These are phyloP conservation scores for Penicillium frequentans DNA, from an alignment of 2,329 filamentous ascomycete genomes.

Conservation along the genomic window DNA sequence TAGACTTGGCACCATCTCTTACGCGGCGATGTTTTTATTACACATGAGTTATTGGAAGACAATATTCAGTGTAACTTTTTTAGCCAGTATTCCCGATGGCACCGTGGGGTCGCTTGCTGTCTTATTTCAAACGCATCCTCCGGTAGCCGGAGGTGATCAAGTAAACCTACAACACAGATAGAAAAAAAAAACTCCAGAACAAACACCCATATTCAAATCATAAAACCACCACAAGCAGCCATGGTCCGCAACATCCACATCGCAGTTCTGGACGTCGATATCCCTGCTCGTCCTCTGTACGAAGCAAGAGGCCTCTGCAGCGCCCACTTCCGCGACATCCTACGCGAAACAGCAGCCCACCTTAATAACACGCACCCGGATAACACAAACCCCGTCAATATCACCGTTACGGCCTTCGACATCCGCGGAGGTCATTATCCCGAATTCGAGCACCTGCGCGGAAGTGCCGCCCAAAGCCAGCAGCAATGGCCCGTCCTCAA, in stretches of 20 bases:
- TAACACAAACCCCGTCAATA: constrained; percentile 17
- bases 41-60: constrained; percentile 8
- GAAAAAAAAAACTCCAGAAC: not conserved
- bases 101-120: constrained; percentile 1
- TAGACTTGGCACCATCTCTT: constrained; percentile 6
- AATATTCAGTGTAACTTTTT: constrained; percentile 8
- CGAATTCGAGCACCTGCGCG: constrained; percentile 21
- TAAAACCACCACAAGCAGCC: not conserved
- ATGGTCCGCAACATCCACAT: constrained; percentile 27
- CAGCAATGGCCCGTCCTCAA: constrained; percentile 11
- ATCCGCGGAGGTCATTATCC: constrained; percentile 28
- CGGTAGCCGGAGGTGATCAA: not conserved
- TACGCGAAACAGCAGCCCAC: constrained; percentile 23
- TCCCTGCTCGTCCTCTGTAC: constrained; percentile 24
- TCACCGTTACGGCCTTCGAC: constrained; percentile 25
- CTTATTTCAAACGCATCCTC: not conserved
- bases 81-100: constrained; percentile 1
- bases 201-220: not conserved
- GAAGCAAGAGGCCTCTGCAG: constrained; percentile 27
- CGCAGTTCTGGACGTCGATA: constrained; percentile 27
- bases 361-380: constrained; percentile 18
- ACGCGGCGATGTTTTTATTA: constrained; percentile 7
- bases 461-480: constrained; percentile 4
- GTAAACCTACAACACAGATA: not conserved
- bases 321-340: constrained; percentile 26